Percentiles rank a stretch among this genome's conserved stretches.
Conservation (phyloP, 345 rosid species). For the Firmiana major region DNA sequence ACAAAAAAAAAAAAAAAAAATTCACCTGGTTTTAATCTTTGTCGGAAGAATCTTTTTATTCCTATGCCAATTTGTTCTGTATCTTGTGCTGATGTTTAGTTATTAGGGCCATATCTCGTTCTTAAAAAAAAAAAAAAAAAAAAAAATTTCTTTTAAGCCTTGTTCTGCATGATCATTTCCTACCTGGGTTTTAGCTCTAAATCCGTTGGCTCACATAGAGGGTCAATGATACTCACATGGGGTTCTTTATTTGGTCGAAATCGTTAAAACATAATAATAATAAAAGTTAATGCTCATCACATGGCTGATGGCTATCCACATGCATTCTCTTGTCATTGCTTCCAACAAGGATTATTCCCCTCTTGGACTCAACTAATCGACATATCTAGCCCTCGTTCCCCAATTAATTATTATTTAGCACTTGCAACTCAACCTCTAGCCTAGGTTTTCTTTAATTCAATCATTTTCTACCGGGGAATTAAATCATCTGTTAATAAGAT, state of each 20-base stretch:
- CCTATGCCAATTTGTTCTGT: not conserved
- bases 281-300: constrained; percentile 34
- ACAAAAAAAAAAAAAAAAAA: constrained; percentile 12
- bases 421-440: not conserved
- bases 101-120: not conserved
- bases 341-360: not conserved
- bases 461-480: not conserved
- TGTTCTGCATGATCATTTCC: constrained; percentile 15
- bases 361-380: not conserved
- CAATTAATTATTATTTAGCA: constrained; percentile 17
- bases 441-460: not conserved
- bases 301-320: constrained; percentile 51
- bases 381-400: not conserved
- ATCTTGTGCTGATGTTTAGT: not conserved
- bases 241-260: constrained; percentile 27
- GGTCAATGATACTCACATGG: constrained; percentile 50
- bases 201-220: constrained; percentile 18
- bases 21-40: constrained; percentile 6
- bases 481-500: not conserved
- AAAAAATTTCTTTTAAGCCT: not conserved
- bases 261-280: constrained; percentile 9
- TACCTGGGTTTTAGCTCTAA: constrained; percentile 22
- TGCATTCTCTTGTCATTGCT: constrained; percentile 26
- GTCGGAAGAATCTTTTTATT: constrained; percentile 7
- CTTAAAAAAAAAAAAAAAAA: no score